Conservation (phyloP, 2,329 filamentous ascomycete genomes). For the Apiospora hydei region DNA sequence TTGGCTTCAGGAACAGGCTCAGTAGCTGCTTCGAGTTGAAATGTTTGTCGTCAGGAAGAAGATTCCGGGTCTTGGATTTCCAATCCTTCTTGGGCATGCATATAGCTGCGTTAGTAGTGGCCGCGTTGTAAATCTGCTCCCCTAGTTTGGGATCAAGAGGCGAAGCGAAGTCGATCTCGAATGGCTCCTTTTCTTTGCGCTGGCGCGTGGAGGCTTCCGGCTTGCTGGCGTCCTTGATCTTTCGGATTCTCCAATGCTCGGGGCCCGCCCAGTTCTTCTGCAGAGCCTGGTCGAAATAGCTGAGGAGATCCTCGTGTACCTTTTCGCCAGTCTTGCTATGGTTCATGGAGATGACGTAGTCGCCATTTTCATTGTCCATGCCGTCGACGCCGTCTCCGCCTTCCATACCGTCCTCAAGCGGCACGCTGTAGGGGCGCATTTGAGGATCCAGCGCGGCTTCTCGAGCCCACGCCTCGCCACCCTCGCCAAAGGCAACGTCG, state of each 20-base stretch:
- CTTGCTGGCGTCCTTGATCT: slow-evolving; percentile 83
- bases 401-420: slow-evolving; percentile 60
- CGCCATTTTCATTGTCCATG: slow-evolving; percentile 68
- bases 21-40: slow-evolving; percentile 94
- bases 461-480: slow-evolving; percentile 93
- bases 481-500: slow-evolving; percentile 88
- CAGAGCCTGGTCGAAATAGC: slow-evolving; percentile 95
- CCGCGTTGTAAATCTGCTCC: slow-evolving; percentile 82
- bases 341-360: slow-evolving; percentile 82
- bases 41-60: slow-evolving; percentile 96
- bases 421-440: slow-evolving; percentile 77
- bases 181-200: slow-evolving; percentile 94
- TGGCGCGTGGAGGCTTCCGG: slow-evolving; percentile 65
- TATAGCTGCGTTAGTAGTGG: slow-evolving; percentile 81
- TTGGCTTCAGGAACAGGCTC: slow-evolving; percentile 92
- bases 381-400: slow-evolving; percentile 61
- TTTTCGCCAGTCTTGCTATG: slow-evolving; percentile 71
- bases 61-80: slow-evolving; percentile 91
- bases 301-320: slow-evolving; percentile 91
- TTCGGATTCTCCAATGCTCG: slow-evolving; percentile 97
- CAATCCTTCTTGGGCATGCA: slow-evolving; percentile 92
- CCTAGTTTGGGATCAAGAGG: slow-evolving; percentile 75
- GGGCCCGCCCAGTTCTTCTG: slow-evolving; percentile 98
- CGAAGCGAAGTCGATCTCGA: slow-evolving; percentile 88
- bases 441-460: slow-evolving; percentile 88